Evolutionary conservation across 495 filamentous ascomycete genomes (phyloP).

Genomic region (Acidomyces sp.): DNA sequence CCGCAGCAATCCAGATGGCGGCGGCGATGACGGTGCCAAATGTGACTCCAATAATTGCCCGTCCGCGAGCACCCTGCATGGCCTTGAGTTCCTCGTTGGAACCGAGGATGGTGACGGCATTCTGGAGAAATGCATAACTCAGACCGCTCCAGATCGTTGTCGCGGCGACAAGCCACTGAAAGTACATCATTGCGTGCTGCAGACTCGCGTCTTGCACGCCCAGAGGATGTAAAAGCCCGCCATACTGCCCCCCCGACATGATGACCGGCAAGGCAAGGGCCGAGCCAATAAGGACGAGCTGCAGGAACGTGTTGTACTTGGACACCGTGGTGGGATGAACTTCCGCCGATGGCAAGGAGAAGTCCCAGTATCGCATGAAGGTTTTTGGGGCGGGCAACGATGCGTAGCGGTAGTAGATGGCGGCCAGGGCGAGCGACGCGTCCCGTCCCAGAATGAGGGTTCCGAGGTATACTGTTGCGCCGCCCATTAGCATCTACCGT

Average conservation of each 20-base stretch:
- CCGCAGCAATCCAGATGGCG: slow-evolving; percentile 22
- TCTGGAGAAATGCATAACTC: slow-evolving; percentile 28
- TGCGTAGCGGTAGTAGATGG: slow-evolving; percentile 91
- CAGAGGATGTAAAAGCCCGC: slow-evolving; percentile 15
- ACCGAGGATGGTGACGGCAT: slow-evolving; percentile 31
- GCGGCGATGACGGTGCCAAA: slow-evolving; percentile 24
- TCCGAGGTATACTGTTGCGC: slow-evolving; percentile 62
- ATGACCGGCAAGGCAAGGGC: slow-evolving; percentile 24
- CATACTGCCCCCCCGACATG: slow-evolving; percentile 3
- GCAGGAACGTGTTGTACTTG: slow-evolving; percentile 46
- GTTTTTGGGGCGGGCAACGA: slow-evolving; percentile 88
- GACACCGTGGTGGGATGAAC: slow-evolving; percentile 83
- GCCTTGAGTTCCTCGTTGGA: slow-evolving; percentile 28
- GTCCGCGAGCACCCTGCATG: slow-evolving; percentile 29
- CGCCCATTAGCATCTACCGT: slow-evolving; percentile 1
- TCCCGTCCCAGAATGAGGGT: slow-evolving; percentile 83
- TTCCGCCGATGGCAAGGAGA: slow-evolving; percentile 81
- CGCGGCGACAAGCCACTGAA: slow-evolving; percentile 26
- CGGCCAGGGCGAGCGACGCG: slow-evolving; percentile 69
- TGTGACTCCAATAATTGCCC: slow-evolving; percentile 27
- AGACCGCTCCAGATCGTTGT: slow-evolving; percentile 31
- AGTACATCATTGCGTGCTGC: slow-evolving; percentile 17
- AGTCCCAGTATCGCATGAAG: slow-evolving; percentile 91
- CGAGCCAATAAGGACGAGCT: slow-evolving; percentile 29
- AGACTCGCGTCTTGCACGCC: slow-evolving; percentile 16